phyloP scores from a whole-genome alignment of 2,329 filamentous ascomycete species.

The Fusarium nisikadoi region DNA sequence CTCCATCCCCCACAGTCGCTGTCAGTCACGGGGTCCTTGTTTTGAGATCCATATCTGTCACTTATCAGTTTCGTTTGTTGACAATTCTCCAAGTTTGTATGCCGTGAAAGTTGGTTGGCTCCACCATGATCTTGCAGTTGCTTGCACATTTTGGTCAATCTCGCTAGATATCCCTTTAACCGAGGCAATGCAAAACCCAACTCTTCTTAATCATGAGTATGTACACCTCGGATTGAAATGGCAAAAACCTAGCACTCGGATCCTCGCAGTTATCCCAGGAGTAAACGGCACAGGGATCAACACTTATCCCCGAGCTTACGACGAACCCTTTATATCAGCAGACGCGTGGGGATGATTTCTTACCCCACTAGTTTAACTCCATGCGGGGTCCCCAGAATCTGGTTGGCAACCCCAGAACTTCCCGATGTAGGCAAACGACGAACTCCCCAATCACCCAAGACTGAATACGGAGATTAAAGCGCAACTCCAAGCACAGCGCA shows the following conservation, averaged over 20 bases:
- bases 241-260: neutral
- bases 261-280: neutral
- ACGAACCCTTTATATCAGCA: neutral
- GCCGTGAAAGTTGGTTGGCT: neutral
- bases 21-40: fast-evolving
- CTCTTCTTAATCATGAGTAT: fast-evolving
- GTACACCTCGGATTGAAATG: fast-evolving
- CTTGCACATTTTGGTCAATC: neutral
- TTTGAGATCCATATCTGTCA: neutral
- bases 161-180: too few relatives aligned
- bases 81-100: too few relatives aligned
- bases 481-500: neutral
- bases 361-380: neutral
- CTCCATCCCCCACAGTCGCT: neutral
- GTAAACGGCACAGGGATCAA: neutral
- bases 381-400: conserved; percentile 1
- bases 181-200: neutral
- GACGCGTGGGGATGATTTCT: neutral
- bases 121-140: neutral
- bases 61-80: neutral
- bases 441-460: neutral
- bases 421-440: neutral
- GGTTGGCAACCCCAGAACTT: neutral
- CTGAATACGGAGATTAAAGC: neutral
- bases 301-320: neutral